phyloP scores from a whole-genome alignment of 225 moss, liverwort and hornwort genomes.

The Rhytidiadelphus loreus region DNA sequence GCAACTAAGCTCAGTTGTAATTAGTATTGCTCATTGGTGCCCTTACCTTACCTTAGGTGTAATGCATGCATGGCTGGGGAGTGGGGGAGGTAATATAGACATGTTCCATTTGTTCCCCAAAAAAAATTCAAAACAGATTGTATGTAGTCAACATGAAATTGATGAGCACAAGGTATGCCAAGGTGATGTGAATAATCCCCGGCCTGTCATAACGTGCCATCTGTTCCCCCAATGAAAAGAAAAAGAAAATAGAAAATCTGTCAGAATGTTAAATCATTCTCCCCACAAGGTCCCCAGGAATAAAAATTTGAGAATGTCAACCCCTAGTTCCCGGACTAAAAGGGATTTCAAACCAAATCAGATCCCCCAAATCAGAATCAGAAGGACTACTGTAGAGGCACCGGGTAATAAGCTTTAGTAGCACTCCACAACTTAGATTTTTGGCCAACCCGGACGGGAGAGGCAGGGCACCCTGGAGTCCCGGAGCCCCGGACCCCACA shows the following conservation, averaged over 20 bases:
- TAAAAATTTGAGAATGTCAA: neutral
- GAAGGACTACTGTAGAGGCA: neutral
- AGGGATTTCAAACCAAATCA: neutral
- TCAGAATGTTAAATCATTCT: neutral
- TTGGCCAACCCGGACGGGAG: neutral
- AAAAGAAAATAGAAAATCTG: neutral
- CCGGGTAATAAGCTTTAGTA: too few relatives aligned
- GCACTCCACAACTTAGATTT: neutral
- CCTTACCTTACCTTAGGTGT: too few relatives aligned
- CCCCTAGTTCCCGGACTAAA: neutral
- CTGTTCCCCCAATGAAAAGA: neutral
- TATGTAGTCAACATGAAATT: neutral
- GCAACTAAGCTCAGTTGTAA: accelerated
- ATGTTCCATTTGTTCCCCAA: neutral
- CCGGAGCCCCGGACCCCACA: too few relatives aligned
- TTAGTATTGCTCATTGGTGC: neutral
- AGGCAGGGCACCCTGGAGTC: too few relatives aligned
- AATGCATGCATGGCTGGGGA: neutral
- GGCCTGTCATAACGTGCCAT: neutral
- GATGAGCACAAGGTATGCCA: too few relatives aligned
- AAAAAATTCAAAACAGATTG: neutral
- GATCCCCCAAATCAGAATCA: neutral
- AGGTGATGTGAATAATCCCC: neutral
- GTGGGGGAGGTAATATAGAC: neutral
- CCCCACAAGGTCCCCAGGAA: neutral